Base-by-base conservation (phyloP, 202 grass and related monocot species). In the Sporobolus alterniflorus region DNA sequence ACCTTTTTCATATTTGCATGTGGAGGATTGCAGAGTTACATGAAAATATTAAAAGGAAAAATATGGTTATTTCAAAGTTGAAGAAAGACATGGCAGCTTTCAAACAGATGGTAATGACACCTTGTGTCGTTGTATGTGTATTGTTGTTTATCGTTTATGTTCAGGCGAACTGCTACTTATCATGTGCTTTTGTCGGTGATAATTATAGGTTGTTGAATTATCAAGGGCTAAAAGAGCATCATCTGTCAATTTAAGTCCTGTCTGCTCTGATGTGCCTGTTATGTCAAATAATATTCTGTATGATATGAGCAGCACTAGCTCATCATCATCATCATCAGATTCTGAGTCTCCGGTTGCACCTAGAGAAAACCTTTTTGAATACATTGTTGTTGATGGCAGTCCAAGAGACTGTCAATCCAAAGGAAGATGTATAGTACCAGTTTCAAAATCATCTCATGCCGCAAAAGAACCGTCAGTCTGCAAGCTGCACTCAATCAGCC, bases 291-390 rank as follows among this genome's bases (percentile, higher is more conserved):
- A 98, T 83, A 73, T 93, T 77, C 84, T 95, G 36, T 98, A 91
- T 80, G 92, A 98, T 81, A 91, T 93, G 89, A 93, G 89, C 63
- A 90, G 89, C 56, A 86, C 39, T 49, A 98, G 92, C 73, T 33
- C 93, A 68, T 93, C 92, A 61, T 97, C 92, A 61, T 97, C 94
- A 63, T 97, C 95, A 62, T 93, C 96, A n/a, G 96, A 98, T 67
- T 79, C 84, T 41, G 96, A 98, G n/a, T 98, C 95, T 81, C 82
- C 89, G 66, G 65, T 81, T 40, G 67, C 87, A 57, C 77, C 20
- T 1, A 89, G 87, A 74, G 60, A 79, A 67, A 56, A 74, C 31
- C 24, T 66, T 86, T 40, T 61, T 42, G 74, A 78, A 46, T 9
- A 51, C 74, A 24, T 41, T 88, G 62, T 54, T 81, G 71, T 52